These are phyloP conservation scores for Sambucus nigra DNA, from an alignment of 129 eudicot genomes.

Conservation along the genomic window DNA sequence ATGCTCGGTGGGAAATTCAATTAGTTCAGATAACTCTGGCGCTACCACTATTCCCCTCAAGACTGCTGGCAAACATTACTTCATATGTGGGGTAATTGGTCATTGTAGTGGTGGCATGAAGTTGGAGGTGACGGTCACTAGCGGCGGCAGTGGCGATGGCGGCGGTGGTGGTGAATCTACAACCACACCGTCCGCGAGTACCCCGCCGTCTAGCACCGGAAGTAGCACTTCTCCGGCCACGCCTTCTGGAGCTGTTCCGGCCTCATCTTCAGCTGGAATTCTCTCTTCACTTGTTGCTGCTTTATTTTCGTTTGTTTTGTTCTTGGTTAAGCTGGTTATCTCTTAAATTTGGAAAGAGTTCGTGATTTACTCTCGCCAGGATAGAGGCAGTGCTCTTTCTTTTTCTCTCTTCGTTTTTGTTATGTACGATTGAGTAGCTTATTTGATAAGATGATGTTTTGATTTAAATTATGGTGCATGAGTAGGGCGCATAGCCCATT, in stretches of 20 bases:
- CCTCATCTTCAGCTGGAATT: constrained; percentile 21
- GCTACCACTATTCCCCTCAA: constrained; percentile 61
- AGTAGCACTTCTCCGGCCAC: constrained; percentile 22
- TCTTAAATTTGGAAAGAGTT: constrained; percentile 5
- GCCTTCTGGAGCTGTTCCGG: constrained; percentile 19
- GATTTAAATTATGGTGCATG: too few species aligned
- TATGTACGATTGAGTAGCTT: not conserved
- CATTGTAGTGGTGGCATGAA: constrained; percentile 88
- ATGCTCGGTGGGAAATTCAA: constrained; percentile 55
- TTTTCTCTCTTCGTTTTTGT: not conserved
- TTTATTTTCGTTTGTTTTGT: constrained; percentile 18
- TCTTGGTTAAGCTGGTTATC: constrained; percentile 14
- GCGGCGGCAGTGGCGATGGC: too few species aligned
- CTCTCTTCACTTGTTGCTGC: constrained; percentile 18
- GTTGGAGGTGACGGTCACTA: constrained; percentile 38
- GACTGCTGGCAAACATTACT: constrained; percentile 61
- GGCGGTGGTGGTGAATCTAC: too few species aligned
- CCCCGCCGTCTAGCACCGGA: constrained; percentile 20
- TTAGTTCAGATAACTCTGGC: constrained; percentile 51
- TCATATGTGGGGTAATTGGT: constrained; percentile 63
- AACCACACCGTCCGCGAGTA: constrained; percentile 6
- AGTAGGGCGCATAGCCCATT: too few species aligned
- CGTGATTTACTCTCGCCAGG: constrained; percentile 30
- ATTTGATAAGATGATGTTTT: too few species aligned
- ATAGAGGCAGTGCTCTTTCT: constrained; percentile 56